Conservation (phyloP, 495 filamentous ascomycete species). For the Daldinia childiae region DNA sequence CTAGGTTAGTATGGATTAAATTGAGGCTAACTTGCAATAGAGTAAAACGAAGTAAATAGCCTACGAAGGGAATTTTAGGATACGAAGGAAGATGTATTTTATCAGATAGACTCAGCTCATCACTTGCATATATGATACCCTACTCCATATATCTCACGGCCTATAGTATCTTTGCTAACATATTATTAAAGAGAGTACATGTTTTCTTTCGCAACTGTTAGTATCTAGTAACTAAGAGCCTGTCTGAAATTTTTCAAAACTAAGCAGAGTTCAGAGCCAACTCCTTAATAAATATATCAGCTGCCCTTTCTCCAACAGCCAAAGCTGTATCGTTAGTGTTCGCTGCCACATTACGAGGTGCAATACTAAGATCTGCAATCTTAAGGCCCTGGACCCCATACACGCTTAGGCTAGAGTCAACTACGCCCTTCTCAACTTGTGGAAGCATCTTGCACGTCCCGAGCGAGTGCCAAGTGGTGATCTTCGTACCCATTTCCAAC, state of each 20-base stretch:
- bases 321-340: background rate
- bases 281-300: background rate
- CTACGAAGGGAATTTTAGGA: background rate
- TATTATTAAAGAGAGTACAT: background rate
- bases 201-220: background rate
- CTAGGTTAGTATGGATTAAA: too few species aligned
- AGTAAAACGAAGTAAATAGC: background rate
- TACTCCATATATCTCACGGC: background rate
- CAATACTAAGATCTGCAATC: too few species aligned
- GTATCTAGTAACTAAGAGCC: too few species aligned
- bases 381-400: too few species aligned
- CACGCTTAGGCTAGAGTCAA: too few species aligned
- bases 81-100: constrained; percentile 5
- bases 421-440: background rate
- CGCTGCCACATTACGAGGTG: background rate
- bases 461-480: background rate
- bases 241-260: background rate
- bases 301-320: background rate
- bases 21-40: constrained; percentile 1
- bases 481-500: too few species aligned
- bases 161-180: background rate
- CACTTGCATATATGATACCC: background rate
- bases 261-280: background rate
- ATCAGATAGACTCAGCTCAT: constrained; percentile 7
- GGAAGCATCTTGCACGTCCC: background rate